phyloP scores from a whole-genome alignment of 352 stramenopile genomes.

The Salisapilia sapeloensis region DNA sequence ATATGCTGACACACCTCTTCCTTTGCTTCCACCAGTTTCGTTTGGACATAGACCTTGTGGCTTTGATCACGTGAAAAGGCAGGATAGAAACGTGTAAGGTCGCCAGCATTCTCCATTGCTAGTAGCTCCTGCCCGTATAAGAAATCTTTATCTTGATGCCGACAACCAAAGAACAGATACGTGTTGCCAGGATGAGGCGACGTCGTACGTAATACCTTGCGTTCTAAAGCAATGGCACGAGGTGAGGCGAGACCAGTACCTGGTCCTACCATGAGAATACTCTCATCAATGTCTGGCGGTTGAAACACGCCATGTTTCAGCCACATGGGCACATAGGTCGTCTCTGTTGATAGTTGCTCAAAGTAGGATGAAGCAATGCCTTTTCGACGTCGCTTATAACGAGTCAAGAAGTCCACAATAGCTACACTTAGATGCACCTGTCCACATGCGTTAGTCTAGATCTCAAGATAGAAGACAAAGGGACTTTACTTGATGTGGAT shows the following conservation, averaged over 20 bases:
- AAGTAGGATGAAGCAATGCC: conserved; percentile 81
- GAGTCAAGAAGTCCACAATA: conserved; percentile 82
- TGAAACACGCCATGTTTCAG: conserved; percentile 80
- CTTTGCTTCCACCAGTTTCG: conserved; percentile 68
- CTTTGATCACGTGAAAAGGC: conserved; percentile 84
- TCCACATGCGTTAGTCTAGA: not conserved
- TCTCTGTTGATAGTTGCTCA: conserved; percentile 21
- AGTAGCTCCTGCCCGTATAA: conserved; percentile 72
- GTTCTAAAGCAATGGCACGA: conserved; percentile 78
- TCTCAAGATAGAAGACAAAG: conserved; percentile 1
- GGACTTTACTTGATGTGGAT: conserved; percentile 30
- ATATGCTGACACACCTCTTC: conserved; percentile 48
- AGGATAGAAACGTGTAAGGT: conserved; percentile 58
- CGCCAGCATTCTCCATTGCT: conserved; percentile 17
- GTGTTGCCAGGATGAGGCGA: conserved; percentile 8
- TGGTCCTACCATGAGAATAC: conserved; percentile 81
- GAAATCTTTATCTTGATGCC: conserved; percentile 78
- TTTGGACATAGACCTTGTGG: conserved; percentile 88
- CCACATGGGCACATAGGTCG: conserved; percentile 42
- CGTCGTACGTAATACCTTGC: conserved; percentile 23
- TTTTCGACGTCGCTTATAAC: conserved; percentile 66
- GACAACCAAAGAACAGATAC: conserved; percentile 81
- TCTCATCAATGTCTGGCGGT: conserved; percentile 14
- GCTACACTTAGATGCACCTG: conserved; percentile 73
- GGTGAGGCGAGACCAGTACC: conserved; percentile 84